Percentiles rank a stretch among this genome's conserved stretches.
Evolutionary conservation across 2,329 filamentous ascomycete species (phyloP).

Genomic region (Myriangium duriaei): DNA sequence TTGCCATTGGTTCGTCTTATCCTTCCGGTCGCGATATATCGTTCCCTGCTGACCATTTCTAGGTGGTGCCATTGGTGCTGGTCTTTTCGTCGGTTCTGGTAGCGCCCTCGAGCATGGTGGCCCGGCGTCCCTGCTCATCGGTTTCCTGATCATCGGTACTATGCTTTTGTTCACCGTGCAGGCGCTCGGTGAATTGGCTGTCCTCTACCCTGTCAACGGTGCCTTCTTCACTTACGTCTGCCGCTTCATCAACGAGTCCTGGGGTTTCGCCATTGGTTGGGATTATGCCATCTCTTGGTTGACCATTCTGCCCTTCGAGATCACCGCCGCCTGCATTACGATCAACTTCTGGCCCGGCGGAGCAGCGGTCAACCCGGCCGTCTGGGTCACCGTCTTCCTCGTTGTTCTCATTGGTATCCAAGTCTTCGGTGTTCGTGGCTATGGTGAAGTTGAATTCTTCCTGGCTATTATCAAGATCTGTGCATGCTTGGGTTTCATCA

Average conservation of each 20-base stretch:
- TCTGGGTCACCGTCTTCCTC: slow-evolving; percentile 24
- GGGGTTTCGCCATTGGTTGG: slow-evolving; percentile 22
- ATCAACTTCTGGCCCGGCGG: slow-evolving; percentile 14
- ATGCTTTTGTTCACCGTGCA: slow-evolving; percentile 27
- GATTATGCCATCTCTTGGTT: slow-evolving; percentile 22
- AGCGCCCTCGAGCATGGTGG: slow-evolving; percentile 34
- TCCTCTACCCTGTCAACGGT: slow-evolving; percentile 27
- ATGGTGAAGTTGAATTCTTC: slow-evolving; percentile 18
- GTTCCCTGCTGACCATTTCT: neutral
- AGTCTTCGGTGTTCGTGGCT: slow-evolving; percentile 23
- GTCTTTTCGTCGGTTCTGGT: slow-evolving; percentile 39
- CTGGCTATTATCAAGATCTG: slow-evolving; percentile 4
- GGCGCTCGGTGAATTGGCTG: slow-evolving; percentile 26
- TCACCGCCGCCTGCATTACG: slow-evolving; percentile 18
- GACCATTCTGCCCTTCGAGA: slow-evolving; percentile 21
- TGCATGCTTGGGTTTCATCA: slow-evolving; percentile 49
- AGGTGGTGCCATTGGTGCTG: slow-evolving; percentile 33
- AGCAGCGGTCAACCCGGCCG: slow-evolving; percentile 19
- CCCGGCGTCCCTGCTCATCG: slow-evolving; percentile 29
- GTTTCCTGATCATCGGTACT: slow-evolving; percentile 22
- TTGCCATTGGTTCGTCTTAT: too few species aligned
- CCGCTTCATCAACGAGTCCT: slow-evolving; percentile 34
- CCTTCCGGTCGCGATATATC: neutral
- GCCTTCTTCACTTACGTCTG: slow-evolving; percentile 25
- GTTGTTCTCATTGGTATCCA: slow-evolving; percentile 20